A percentile compares a stretch with the other conserved stretches of the same genome.
phyloP scores from a whole-genome alignment of 768 basidiomycete genomes.

The Kwoniella heveanensis region DNA sequence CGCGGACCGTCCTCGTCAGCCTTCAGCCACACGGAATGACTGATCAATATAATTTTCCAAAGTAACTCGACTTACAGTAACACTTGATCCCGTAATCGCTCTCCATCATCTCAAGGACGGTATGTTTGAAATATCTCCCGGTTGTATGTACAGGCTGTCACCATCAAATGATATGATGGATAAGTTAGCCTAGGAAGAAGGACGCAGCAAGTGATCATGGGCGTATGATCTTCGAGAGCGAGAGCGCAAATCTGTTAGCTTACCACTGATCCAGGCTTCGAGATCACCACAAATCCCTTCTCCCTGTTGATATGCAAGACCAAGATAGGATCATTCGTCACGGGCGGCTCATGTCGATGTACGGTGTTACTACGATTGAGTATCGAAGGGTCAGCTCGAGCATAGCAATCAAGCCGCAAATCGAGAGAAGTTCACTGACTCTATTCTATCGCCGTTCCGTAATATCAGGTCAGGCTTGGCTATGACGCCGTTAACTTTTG shows the following conservation, averaged over 20 bases:
- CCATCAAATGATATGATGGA: too few species aligned
- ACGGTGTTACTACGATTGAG: constrained; percentile 74
- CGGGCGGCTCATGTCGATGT: constrained; percentile 95
- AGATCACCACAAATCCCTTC: constrained; percentile 83
- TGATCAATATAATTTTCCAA: too few species aligned
- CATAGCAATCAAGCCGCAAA: neutral
- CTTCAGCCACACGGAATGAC: too few species aligned
- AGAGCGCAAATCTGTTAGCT: constrained; percentile 57
- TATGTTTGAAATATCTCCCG: constrained; percentile 86
- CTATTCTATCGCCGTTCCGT: constrained; percentile 82
- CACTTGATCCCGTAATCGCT: constrained; percentile 81
- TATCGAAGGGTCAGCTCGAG: neutral
- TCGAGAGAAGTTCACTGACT: constrained; percentile 62
- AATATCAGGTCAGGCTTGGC: constrained; percentile 78
- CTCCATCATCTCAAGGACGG: constrained; percentile 80
- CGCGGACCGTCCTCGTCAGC: neutral
- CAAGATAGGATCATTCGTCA: constrained; percentile 78
- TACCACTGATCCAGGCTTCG: constrained; percentile 96
- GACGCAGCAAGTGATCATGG: too few species aligned
- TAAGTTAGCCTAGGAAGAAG: too few species aligned
- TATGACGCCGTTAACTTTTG: constrained; percentile 87
- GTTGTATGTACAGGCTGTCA: constrained; percentile 84
- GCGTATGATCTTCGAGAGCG: too few species aligned
- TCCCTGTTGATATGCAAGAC: constrained; percentile 76
- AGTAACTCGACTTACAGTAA: constrained; percentile 73